Evolutionary conservation across 2,329 filamentous ascomycete genomes (phyloP).

Genomic region (Hymenotorrendiella dingleyae): DNA sequence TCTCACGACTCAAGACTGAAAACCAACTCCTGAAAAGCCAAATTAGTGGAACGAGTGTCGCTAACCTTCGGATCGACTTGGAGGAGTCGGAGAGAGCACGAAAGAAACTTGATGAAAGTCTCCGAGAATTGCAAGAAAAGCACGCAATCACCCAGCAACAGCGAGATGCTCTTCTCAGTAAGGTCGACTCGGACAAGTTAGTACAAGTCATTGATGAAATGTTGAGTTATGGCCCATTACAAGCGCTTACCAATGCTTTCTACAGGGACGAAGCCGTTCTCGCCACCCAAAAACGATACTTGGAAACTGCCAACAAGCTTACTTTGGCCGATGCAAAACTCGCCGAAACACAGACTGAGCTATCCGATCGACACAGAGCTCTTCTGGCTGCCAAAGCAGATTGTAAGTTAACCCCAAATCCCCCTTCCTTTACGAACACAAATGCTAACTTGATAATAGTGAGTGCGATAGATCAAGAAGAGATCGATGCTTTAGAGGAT

Average conservation of each 20-base stretch:
- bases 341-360: constrained; percentile 36
- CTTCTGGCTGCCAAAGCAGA: constrained; percentile 47
- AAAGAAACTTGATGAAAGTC: constrained; percentile 47
- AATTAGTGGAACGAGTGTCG: constrained; percentile 48
- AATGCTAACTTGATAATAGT: constrained; percentile 36
- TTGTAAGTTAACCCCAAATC: constrained; percentile 42
- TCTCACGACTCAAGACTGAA: constrained; percentile 56
- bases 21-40: constrained; percentile 52
- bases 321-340: constrained; percentile 42
- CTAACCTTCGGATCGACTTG: constrained; percentile 48
- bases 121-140: constrained; percentile 53
- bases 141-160: constrained; percentile 52
- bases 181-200: constrained; percentile 50
- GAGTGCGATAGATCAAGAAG: constrained; percentile 48
- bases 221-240: constrained; percentile 27
- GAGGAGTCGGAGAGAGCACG: constrained; percentile 47
- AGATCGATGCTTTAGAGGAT: constrained; percentile 48
- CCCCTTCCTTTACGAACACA: too few species aligned
- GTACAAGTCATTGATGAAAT: constrained; percentile 35
- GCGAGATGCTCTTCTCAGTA: constrained; percentile 47
- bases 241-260: constrained; percentile 40
- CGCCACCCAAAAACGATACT: constrained; percentile 44
- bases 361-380: constrained; percentile 50
- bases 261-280: constrained; percentile 48
- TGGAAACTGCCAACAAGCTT: constrained; percentile 42